Evolutionary conservation across 495 filamentous ascomycete species (phyloP).

Genomic region (Articulospora tetracladia): DNA sequence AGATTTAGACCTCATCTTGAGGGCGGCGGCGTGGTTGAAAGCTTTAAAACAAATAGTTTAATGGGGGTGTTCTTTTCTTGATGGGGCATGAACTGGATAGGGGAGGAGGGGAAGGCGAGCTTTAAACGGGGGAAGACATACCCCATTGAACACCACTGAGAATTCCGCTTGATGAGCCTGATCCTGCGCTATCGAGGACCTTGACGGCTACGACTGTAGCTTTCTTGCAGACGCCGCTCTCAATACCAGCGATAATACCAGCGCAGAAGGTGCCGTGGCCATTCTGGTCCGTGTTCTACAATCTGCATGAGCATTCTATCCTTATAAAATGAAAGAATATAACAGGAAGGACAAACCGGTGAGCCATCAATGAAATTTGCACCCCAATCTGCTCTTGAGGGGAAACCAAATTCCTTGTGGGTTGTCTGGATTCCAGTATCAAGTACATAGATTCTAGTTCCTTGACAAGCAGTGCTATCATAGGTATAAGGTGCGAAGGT

Average conservation of each 20-base stretch:
- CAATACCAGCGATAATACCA: slow-evolving; percentile 61
- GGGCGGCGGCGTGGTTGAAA: slow-evolving; percentile 36
- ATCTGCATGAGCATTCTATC: no score
- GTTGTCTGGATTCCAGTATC: slow-evolving; percentile 46
- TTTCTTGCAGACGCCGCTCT: slow-evolving; percentile 66
- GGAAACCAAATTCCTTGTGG: slow-evolving; percentile 24
- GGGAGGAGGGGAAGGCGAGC: no score
- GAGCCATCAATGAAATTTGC: slow-evolving; percentile 12
- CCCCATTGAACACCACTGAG: slow-evolving; percentile 56
- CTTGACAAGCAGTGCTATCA: slow-evolving; percentile 32
- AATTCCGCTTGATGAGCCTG: slow-evolving; percentile 54
- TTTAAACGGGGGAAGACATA: no score
- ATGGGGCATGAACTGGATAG: neutral
- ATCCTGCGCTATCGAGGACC: slow-evolving; percentile 54
- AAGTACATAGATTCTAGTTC: slow-evolving; percentile 34
- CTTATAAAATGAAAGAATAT: neutral
- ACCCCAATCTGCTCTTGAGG: neutral
- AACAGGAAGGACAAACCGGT: neutral
- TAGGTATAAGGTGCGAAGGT: slow-evolving; percentile 34
- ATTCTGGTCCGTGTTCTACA: slow-evolving; percentile 42
- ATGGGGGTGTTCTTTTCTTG: neutral
- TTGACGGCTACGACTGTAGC: slow-evolving; percentile 62
- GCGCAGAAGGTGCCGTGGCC: slow-evolving; percentile 71
- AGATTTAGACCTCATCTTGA: slow-evolving; percentile 29
- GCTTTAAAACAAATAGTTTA: neutral